Evolutionary conservation across 1,284 basidiomycete species (phyloP).

Genomic region (Leccinum variabile): DNA sequence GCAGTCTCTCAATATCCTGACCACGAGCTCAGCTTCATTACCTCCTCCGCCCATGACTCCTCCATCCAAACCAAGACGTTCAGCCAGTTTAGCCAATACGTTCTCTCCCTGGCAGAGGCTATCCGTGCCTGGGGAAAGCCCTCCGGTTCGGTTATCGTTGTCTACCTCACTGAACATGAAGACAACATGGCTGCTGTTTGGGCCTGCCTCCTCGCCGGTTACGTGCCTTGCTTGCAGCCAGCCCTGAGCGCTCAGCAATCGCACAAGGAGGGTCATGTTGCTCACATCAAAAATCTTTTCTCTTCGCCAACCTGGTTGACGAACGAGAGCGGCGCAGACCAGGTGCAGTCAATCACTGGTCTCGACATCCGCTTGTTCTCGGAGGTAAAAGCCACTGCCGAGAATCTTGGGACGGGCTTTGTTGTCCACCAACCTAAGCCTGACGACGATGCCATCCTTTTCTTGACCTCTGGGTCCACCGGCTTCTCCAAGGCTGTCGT

Average conservation of each 20-base stretch:
- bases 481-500: conserved; percentile 33
- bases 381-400: conserved; percentile 21
- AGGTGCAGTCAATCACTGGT: conserved; percentile 30
- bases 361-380: conserved; percentile 32
- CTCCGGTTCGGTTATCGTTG: conserved; percentile 30
- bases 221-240: conserved; percentile 34
- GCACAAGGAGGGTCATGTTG: conserved; percentile 34
- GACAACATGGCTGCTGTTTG: conserved; percentile 37
- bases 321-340: conserved; percentile 33
- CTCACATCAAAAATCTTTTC: conserved; percentile 31
- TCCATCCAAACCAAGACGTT: conserved; percentile 35
- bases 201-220: conserved; percentile 34
- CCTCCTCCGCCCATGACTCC: conserved; percentile 35
- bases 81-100: conserved; percentile 21
- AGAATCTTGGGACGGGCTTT: conserved; percentile 13
- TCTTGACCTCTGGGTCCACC: conserved; percentile 31
- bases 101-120: conserved; percentile 22
- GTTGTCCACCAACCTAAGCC: conserved; percentile 18
- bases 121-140: conserved; percentile 26
- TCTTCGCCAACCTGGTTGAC: conserved; percentile 34
- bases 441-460: conserved; percentile 31
- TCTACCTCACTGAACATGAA: conserved; percentile 35
- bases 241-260: conserved; percentile 34
- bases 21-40: conserved; percentile 29
- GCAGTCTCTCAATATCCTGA: conserved; percentile 26